Percentiles rank a stretch among this genome's conserved stretches.
Evolutionary conservation across 179 eudicot species (phyloP).

Genomic region (Spergularia azorica): DNA sequence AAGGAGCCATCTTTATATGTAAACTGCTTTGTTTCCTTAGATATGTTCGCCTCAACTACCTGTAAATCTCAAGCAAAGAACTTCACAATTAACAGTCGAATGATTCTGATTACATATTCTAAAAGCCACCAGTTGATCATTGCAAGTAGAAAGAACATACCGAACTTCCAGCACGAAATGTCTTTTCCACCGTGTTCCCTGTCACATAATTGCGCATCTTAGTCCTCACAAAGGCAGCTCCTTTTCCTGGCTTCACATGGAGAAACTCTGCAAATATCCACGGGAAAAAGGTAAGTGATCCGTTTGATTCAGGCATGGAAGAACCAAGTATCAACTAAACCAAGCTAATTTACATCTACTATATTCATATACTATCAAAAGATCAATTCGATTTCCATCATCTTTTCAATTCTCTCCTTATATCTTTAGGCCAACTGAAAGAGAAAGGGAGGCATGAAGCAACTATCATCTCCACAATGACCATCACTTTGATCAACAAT

Average conservation of each 20-base stretch:
- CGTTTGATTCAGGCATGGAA: background rate
- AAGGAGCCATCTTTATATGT: conserved; percentile 86
- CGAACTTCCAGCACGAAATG: conserved; percentile 93
- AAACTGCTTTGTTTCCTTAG: conserved; percentile 90
- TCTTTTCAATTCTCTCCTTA: background rate
- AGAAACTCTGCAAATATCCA: conserved; percentile 63
- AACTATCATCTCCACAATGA: background rate
- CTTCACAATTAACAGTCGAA: background rate
- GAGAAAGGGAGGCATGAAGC: background rate
- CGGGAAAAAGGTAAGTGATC: background rate
- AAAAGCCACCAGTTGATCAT: conserved; percentile 2
- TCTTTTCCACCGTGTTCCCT: conserved; percentile 90
- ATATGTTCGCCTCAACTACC: conserved; percentile 72
- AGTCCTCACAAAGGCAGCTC: conserved; percentile 97
- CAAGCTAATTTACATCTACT: background rate
- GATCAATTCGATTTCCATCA: background rate
- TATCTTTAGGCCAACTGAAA: background rate
- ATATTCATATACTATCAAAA: background rate
- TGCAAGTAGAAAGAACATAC: conserved; percentile 37
- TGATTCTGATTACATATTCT: background rate
- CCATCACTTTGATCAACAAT: background rate
- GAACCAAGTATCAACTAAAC: background rate
- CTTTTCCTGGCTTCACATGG: conserved; percentile 98
- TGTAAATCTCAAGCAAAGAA: conserved; percentile 34
- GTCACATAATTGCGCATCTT: conserved; percentile 79